Evolutionary conservation across 495 filamentous ascomycete species (phyloP), one percentile per base, ranked within the genome.

Genomic region (Neurospora sp.): DNA sequence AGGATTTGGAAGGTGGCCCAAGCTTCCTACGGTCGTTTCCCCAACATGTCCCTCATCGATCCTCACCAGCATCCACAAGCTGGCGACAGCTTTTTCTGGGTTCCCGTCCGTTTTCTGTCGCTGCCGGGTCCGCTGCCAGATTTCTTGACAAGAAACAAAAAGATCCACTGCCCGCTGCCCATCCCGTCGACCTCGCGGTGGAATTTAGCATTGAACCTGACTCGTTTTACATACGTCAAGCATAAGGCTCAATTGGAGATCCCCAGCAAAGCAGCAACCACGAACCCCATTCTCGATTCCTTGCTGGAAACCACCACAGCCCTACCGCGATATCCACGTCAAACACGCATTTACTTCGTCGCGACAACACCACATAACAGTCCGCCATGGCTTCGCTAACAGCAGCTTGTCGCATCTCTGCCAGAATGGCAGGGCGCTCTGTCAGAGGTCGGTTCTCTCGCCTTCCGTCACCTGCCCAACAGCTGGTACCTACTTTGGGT

Each of bases 331-430:
- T 38, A 39, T 66, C 44, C n/a, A 44, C 71, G 41, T 69, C 27
- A 35, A 66, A 14, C 23, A 35, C 54, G 54, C 14, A 35, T 31
- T 66, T 16, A 16, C 54, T 8, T 66, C 54, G 27, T 66, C 23
- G 31, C 54, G 27, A 66, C 54, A 66, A 38, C 35, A 69, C 48
- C 75, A 75, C 46, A 35, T 18, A 66, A 38, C 12, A 16, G 70
- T 39, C 73, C 6, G 79, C 76, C 75, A 89, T 88, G 86, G 87
- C 85, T 77, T 88, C 85, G 73, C 81, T 88, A 78, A 81, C 81
- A 76, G 79, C 81, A 73, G 86, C 86, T 76, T 86, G 84, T 75
- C 79, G 80, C 72, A 70, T 86, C 72, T 88, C 88, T 27, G 80
- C 82, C 62, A 81, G 84, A 75, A 80, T 88, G 73, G 82, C 84